Evolutionary conservation across 306 rosid species (phyloP).

Genomic region (Prosopis cineraria): DNA sequence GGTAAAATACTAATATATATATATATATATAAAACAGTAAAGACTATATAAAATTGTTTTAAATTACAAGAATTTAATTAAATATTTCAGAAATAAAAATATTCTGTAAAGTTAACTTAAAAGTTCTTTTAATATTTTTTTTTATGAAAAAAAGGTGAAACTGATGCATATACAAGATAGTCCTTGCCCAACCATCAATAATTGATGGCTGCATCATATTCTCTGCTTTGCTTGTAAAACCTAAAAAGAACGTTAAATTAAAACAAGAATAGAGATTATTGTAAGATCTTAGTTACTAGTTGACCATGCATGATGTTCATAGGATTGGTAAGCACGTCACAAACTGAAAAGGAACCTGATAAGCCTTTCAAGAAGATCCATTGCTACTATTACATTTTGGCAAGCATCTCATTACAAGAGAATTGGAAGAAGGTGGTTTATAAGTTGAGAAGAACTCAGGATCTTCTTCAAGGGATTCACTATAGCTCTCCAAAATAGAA

Average conservation of each 20-base stretch:
- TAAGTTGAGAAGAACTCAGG: constrained; percentile 72
- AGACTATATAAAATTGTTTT: no score
- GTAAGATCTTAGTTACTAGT: constrained; percentile 2
- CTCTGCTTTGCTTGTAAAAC: background rate
- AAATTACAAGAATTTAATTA: no score
- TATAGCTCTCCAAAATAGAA: constrained; percentile 60
- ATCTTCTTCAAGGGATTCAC: constrained; percentile 64
- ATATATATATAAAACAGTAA: background rate
- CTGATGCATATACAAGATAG: background rate
- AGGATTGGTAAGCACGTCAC: background rate
- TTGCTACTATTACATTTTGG: constrained; percentile 48
- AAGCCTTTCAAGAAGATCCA: constrained; percentile 40
- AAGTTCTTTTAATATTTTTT: no score
- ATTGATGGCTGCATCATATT: background rate
- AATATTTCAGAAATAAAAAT: background rate
- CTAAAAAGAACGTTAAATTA: background rate
- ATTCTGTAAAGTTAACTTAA: background rate
- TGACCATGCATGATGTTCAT: constrained; percentile 13
- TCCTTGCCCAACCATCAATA: background rate
- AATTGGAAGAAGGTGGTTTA: constrained; percentile 44
- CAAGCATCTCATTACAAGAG: constrained; percentile 46
- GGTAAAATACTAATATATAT: no score
- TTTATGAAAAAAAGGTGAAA: background rate
- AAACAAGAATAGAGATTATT: background rate
- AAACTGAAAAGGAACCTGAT: constrained; percentile 16